These are phyloP conservation scores for Aspergillus cavernicola DNA, from an alignment of 495 filamentous ascomycete species.

Conservation along the genomic window DNA sequence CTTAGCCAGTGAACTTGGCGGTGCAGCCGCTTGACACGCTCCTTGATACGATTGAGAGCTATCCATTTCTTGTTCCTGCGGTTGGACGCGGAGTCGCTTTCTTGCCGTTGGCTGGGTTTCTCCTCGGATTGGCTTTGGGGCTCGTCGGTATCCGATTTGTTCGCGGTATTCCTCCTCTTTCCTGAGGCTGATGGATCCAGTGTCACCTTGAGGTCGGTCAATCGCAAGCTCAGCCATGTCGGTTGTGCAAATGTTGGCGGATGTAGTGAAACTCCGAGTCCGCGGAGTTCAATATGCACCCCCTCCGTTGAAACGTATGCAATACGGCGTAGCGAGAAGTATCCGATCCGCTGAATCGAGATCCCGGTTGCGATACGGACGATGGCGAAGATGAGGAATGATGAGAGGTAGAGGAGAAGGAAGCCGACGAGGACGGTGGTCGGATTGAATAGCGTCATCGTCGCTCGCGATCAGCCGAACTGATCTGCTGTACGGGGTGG, in stretches of 20 bases:
- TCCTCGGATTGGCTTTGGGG: constrained; percentile 24
- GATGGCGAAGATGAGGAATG: constrained; percentile 91
- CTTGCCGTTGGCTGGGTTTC: constrained; percentile 11
- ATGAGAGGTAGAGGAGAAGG: constrained; percentile 81
- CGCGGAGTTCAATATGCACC: constrained; percentile 82
- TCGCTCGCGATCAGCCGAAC: constrained; percentile 39
- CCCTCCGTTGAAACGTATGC: constrained; percentile 85
- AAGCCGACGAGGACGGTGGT: constrained; percentile 81
- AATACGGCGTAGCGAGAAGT: constrained; percentile 83
- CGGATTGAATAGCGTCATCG: constrained; percentile 59
- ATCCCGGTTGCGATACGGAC: constrained; percentile 88
- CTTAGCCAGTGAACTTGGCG: constrained; percentile 83
- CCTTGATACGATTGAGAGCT: constrained; percentile 69
- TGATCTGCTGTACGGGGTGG: constrained; percentile 32
- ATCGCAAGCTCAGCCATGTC: constrained; percentile 89
- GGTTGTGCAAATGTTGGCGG: constrained; percentile 94
- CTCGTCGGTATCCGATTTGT: constrained; percentile 21
- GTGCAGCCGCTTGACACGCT: constrained; percentile 80
- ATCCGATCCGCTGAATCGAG: constrained; percentile 93
- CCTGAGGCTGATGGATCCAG: constrained; percentile 65
- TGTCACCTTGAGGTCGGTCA: constrained; percentile 80
- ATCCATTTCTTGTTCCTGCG: constrained; percentile 73
- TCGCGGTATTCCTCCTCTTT: constrained; percentile 36
- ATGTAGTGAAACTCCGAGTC: constrained; percentile 81
- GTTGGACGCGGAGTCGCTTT: constrained; percentile 19